Conservation (phyloP, 2,329 filamentous ascomycete genomes). For the Fusarium chaquense region DNA sequence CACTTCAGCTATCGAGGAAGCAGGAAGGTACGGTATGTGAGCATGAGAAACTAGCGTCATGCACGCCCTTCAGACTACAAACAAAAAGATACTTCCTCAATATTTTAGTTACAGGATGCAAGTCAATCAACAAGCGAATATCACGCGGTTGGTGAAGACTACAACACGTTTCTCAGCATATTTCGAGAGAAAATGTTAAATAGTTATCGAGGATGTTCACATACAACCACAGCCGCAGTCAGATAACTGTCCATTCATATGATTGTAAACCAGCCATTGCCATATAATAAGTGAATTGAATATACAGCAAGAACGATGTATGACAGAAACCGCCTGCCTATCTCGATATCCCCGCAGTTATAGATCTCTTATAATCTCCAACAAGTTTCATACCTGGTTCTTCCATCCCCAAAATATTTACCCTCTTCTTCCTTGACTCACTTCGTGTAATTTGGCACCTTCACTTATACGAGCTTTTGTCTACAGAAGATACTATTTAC, state of each 20-base stretch:
- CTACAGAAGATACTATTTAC: background rate
- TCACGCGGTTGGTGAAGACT: background rate
- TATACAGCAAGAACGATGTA: constrained; percentile 2
- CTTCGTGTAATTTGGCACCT: background rate
- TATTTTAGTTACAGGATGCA: background rate
- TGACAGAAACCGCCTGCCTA: constrained; percentile 1
- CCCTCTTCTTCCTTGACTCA: background rate
- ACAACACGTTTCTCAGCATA: background rate
- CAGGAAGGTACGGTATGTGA: too few relatives aligned
- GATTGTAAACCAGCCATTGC: background rate
- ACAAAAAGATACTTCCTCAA: background rate
- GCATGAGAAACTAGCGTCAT: constrained; percentile 10
- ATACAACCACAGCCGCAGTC: background rate
- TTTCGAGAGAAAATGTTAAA: background rate
- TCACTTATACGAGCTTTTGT: background rate
- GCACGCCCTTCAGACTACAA: constrained; percentile 29
- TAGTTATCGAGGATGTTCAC: background rate
- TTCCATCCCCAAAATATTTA: background rate
- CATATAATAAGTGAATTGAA: background rate
- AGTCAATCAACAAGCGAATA: background rate
- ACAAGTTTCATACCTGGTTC: background rate
- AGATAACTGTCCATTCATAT: background rate
- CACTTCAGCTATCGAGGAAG: background rate
- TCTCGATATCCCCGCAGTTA: background rate
- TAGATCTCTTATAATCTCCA: constrained; percentile 15